Evolutionary conservation across 176 grass and related monocot genomes (phyloP), one percentile per base, ranked within the genome.

Genomic region (Carex pumila): DNA sequence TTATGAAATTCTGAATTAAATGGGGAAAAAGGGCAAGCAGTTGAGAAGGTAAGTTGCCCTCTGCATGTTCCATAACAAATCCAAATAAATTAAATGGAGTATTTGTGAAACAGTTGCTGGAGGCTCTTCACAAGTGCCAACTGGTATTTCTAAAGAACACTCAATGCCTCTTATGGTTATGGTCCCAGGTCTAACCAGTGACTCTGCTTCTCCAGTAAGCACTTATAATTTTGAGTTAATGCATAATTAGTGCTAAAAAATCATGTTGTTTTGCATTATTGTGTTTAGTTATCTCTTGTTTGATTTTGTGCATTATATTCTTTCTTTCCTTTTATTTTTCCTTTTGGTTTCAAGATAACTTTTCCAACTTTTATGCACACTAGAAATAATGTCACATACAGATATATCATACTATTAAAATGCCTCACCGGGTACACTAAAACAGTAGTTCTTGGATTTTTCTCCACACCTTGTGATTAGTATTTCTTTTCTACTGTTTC

Each of bases 151-250:
- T 57, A 83, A 95, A 86, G 92, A 98, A 87, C 85, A 86, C 85
- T 90, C 85, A 69, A 89, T 88, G 18, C 95, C 95, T 70, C 86
- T 98, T 82, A 80, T 91, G 68, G 80, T 98, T 91, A 84, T 95
- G 70, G 68, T 98, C 47, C 92, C 92, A 84, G 92, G 92, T 76
- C 86, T 98, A 85, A 98, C 92, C 53, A 98, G 95, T 80, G 92
- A 95, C 88, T 98, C 92, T 91, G 75, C 69, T 86, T 86, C 95
- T 90, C 89, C 95, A 69, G 95, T 98, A 89, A 90, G 89, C 86
- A 81, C 47, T 79, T 87, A 58, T 67, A 71, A 37, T 47, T 58
- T 83, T 36, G 19, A 22, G 39, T 54, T 52, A 32, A 54, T 59
- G 39, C 54, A 83, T 22, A 32, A 13, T 2, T 34, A 25, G 50